Evolutionary conservation across 2,329 filamentous ascomycete species (phyloP), one percentile per base, ranked within the genome.

Genomic region (Aspergillus carbonarius): DNA sequence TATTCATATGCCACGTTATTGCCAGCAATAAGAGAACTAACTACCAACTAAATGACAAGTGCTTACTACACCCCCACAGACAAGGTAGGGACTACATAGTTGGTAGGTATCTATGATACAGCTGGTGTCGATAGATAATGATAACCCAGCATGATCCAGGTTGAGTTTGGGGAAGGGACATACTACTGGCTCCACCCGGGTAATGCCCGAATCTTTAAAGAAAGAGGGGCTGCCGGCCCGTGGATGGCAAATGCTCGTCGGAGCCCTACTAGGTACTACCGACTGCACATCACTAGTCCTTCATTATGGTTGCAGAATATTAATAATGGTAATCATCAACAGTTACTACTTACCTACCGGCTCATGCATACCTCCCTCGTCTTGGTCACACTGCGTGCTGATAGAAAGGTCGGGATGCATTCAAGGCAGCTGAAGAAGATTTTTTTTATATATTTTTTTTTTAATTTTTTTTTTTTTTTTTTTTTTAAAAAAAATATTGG

Each of bases 211-310:
- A 57, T 64, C 49, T 58, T 56, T 39, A 54, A 60, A 59, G 57
- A 52, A 61, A 59, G 60, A 59, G 61, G 59, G 59, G 60, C 58
- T 58, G 59, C 60, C 64, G 65, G 63, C 57, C 65, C 63, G 63
- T 65, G 58, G 59, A 65, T 65, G 64, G 63, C 54, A 52, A 60
- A 63, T 59, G 58, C 25, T 46, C 50, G 56, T 51, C 48, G 54
- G 34, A 57, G 55, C 54, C 58, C 58, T 60, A 57, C 57, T 25
- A 55, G 13, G 30, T 48, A 4, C 42, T 46, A 39, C 32, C 17
- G 27, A 48, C 44, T 48, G 44, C 44, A 48, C 44, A 48, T 48
- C 44, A 32, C 44, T 48, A 48, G 25, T 30, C 27, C 23, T 48
- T 30, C 25, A 34, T 53, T 54, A 49, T 52, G 52, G 44, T 55